Evolutionary conservation across 208 protist species (phyloP), one percentile per base, ranked within the genome.

Genomic region (Leishmania amazonensis): DNA sequence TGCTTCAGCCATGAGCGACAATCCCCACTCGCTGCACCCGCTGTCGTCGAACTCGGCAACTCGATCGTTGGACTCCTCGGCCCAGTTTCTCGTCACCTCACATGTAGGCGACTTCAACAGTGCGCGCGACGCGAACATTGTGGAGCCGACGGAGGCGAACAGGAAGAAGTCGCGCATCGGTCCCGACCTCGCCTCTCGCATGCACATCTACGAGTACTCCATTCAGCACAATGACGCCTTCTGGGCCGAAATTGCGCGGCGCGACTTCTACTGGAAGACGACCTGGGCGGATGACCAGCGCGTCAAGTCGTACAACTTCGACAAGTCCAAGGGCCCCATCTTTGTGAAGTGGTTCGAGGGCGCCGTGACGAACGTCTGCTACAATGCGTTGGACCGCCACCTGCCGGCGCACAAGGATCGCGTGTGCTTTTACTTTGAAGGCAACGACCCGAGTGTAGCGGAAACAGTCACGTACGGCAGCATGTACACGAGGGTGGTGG

Each of bases 361-460:
- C 15, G 95, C 77, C 40, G 77, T 86, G 79, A 93, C 91, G 45
- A 98, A 95, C 76, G 85, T 95, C 67, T 98, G 94, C 91, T 98
- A 98, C 91, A 98, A 99, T 85, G 85, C 86, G 31, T 79, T 98
- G 47, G 95, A 98, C 80, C 87, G 95, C 58, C 93, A 98, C 83
- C 81, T 98, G 21, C 81, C 86, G 17, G 58, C 87, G 47, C 82
- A 93, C 64, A 86, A 83, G 40, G 87, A 98, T 72, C 84, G 92
- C 47, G 91, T 97, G 38, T 96, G 95, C 80, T 97, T 97, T 80
- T 89, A 94, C 79, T 97, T 81, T 76, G 98, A 99, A 75, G 97
- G 94, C 42, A 98, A 98, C 87, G 87, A 96, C 74, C 85, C 84
- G 19, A 75, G 85, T 19, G 85, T 93, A 40, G 82, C 53, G 62